Evolutionary conservation across 495 filamentous ascomycete genomes (phyloP), one percentile per base, ranked within the genome.

Genomic region (Penicillium subrubescens): DNA sequence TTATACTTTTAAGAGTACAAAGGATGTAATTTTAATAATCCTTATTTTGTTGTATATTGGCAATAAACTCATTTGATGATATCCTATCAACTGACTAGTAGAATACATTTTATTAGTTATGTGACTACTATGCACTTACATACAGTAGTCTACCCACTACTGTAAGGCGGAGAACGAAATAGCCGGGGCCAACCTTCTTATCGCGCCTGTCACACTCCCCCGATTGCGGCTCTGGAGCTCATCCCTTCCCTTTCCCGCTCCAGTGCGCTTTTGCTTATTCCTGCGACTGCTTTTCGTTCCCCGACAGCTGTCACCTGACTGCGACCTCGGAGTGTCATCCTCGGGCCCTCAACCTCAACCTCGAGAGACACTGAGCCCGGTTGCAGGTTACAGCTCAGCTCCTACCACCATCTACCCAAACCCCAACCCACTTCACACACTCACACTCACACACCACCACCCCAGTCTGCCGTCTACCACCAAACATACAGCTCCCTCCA

Each of bases 301-400:
- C 56, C 4, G 31, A 56, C 33, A 4, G 11, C 17, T 33, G 65
- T 73, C 71, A 73, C 71, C 71, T 73, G 71, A 73, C 71, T 70
- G 65, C 64, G 63, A 69, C 51, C 67, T 69, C 63, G 67, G 63
- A 61, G 63, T 60, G 35, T 43, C 55, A 35, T 33, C 53, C 44
- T 48, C 44, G 44, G 43, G 39, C 2, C 43, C 43, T 25, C 39
- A 59, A 46, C 46, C 54, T 60, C 44, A 11, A 48, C 25, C 59
- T 27, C 19, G 8, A 21, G 3, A 29, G 21, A 34, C n/a, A 3
- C 12, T 44, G 44, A 60, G 35, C 44, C 57, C 57, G 57, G 19
- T 60, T 51, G 59, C 59, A 60, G 59, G 41, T 37, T 35, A 31
- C 53, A 56, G 53, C 53, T 56, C 53, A 34, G 29, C 53, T 37